These are phyloP conservation scores for Exsudoporus floridanus DNA, from an alignment of 1,284 basidiomycete genomes.

Conservation along the genomic window DNA sequence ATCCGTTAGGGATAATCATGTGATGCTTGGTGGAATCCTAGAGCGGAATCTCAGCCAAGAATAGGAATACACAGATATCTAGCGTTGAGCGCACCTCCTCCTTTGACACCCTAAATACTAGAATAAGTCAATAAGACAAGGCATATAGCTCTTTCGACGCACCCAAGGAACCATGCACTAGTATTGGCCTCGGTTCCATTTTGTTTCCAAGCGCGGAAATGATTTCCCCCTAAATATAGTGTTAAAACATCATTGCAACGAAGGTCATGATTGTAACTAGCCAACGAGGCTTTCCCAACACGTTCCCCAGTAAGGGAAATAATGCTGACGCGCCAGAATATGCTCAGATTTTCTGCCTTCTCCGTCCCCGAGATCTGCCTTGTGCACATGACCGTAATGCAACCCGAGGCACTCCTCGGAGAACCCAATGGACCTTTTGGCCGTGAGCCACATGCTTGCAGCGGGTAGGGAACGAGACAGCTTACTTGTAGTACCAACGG, in stretches of 20 bases:
- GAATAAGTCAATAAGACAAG: neutral
- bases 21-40: conserved; percentile 67
- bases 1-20: conserved; percentile 71
- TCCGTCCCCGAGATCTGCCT: conserved; percentile 73
- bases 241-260: neutral
- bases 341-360: conserved; percentile 61
- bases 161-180: conserved; percentile 75
- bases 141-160: conserved; percentile 20
- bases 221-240: conserved; percentile 49
- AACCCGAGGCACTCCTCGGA: conserved; percentile 73
- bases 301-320: conserved; percentile 62
- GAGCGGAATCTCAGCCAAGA: neutral
- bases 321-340: conserved; percentile 66
- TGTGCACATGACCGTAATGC: conserved; percentile 64
- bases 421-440: conserved; percentile 69
- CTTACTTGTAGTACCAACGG: conserved; percentile 56
- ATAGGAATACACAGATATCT: neutral
- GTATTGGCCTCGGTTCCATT: conserved; percentile 63
- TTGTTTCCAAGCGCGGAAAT: conserved; percentile 72
- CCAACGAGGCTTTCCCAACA: conserved; percentile 74
- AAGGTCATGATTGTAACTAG: conserved; percentile 34
- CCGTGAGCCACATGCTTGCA: conserved; percentile 1
- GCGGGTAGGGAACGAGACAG: neutral
- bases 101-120: conserved; percentile 58
- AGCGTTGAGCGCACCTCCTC: conserved; percentile 48